Evolutionary conservation across 768 basidiomycete genomes (phyloP).

Genomic region (Leucocoprinus sp.): DNA sequence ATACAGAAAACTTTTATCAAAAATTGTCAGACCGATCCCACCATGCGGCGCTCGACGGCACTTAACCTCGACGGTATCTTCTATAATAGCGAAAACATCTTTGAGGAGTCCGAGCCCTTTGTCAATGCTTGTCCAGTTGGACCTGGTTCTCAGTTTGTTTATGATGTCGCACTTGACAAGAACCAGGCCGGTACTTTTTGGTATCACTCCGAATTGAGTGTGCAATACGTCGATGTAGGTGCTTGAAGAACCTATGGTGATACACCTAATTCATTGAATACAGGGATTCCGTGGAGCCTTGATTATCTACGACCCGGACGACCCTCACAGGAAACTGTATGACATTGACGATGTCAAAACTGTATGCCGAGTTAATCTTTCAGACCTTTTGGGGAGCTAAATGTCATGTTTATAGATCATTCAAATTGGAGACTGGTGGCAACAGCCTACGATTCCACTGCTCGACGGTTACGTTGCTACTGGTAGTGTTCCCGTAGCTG

Average conservation of each 20-base stretch:
- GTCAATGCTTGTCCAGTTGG: constrained; percentile 43
- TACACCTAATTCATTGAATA: no score
- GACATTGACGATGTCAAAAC: constrained; percentile 13
- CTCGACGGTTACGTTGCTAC: constrained; percentile 21
- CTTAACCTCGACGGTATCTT: constrained; percentile 38
- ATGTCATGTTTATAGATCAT: constrained; percentile 15
- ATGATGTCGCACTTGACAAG: constrained; percentile 24
- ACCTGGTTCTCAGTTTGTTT: constrained; percentile 32
- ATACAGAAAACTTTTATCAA: constrained; percentile 15
- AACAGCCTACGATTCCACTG: constrained; percentile 18
- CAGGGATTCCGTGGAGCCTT: constrained; percentile 37
- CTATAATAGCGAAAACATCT: constrained; percentile 14
- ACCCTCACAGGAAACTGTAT: constrained; percentile 17
- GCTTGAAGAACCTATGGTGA: not conserved
- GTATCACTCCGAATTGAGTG: constrained; percentile 17
- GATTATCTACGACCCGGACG: constrained; percentile 27
- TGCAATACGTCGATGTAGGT: constrained; percentile 9
- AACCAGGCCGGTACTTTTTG: constrained; percentile 20
- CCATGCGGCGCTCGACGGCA: constrained; percentile 31
- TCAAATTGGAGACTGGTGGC: constrained; percentile 36
- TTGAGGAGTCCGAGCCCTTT: constrained; percentile 14
- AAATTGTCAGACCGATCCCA: constrained; percentile 36
- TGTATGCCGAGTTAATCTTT: constrained; percentile 16
- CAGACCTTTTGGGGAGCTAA: constrained; percentile 18
- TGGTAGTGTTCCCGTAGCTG: constrained; percentile 22